Evolutionary conservation across 2,329 filamentous ascomycete genomes (phyloP).

Genomic region (Raffaelea ambrosiae): DNA sequence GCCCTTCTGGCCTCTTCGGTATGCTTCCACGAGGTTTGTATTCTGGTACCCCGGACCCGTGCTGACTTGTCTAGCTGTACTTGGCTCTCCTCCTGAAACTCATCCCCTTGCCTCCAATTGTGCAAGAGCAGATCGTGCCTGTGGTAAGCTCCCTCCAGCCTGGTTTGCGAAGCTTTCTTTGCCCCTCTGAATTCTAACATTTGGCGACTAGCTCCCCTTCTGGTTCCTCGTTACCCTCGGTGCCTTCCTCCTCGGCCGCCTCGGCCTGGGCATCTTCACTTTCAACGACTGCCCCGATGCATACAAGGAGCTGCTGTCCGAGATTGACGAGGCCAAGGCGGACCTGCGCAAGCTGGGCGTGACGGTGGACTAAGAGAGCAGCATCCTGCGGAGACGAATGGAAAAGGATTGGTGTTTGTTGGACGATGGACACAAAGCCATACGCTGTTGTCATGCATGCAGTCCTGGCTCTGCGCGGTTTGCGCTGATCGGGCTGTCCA

Average conservation of each 20-base stretch:
- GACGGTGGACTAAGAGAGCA: constrained; percentile 61
- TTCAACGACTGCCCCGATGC: constrained; percentile 95
- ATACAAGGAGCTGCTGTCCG: constrained; percentile 77
- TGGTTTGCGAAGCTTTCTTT: not conserved
- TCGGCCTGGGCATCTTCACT: constrained; percentile 86
- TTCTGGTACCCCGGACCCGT: not conserved
- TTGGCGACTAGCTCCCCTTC: constrained; percentile 66
- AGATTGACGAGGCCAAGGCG: constrained; percentile 69
- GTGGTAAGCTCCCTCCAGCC: constrained; percentile 53
- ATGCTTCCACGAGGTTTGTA: constrained; percentile 25
- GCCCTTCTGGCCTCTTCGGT: constrained; percentile 83
- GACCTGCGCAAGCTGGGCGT: constrained; percentile 70
- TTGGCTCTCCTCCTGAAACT: constrained; percentile 77
- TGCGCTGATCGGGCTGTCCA: no score
- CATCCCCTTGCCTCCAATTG: constrained; percentile 65
- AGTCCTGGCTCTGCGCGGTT: no score
- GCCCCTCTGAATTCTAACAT: not conserved
- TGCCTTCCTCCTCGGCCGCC: constrained; percentile 82
- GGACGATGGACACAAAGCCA: not conserved
- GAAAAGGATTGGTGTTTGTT: not conserved
- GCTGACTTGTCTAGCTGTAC: constrained; percentile 58
- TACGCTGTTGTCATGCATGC: no score
- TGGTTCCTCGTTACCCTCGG: constrained; percentile 89
- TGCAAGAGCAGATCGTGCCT: constrained; percentile 81
- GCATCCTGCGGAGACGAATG: not conserved